Evolutionary conservation across 1,139 yeast genomes (phyloP).

Genomic region (Arxiozyma telluris): DNA sequence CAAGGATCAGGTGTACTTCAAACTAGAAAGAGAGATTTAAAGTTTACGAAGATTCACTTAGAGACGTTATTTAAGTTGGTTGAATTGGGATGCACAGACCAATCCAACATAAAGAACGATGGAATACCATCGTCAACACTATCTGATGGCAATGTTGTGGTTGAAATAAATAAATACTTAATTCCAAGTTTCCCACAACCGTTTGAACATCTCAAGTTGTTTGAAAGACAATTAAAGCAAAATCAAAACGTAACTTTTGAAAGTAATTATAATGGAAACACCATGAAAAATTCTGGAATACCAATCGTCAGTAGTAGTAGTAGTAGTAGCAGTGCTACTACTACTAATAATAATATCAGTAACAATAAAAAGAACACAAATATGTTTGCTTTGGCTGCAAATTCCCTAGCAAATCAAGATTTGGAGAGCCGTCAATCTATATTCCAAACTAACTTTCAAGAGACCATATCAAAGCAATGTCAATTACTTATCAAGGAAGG

Average conservation of each 20-base stretch:
- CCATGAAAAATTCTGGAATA: neutral
- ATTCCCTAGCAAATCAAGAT: conserved; percentile 26
- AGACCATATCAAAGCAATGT: conserved; percentile 45
- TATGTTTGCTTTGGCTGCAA: conserved; percentile 2
- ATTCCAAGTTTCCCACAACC: conserved; percentile 52
- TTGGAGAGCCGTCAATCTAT: conserved; percentile 51
- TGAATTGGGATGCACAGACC: conserved; percentile 34
- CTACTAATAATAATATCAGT: neutral
- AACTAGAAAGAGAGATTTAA: conserved; percentile 17
- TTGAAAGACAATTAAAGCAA: conserved; percentile 33
- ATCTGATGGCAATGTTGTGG: conserved; percentile 2
- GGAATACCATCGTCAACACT: conserved; percentile 1
- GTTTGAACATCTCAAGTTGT: conserved; percentile 49
- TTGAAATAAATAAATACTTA: conserved; percentile 33
- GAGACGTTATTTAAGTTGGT: conserved; percentile 39
- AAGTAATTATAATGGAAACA: neutral
- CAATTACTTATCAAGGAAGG: conserved; percentile 54
- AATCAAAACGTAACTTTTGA: neutral
- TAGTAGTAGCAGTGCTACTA: too few species aligned
- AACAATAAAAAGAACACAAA: too few species aligned
- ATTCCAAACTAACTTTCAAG: conserved; percentile 44
- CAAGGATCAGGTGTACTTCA: conserved; percentile 17
- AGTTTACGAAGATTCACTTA: conserved; percentile 29
- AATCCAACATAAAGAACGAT: conserved; percentile 5
- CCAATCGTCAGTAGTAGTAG: neutral